Evolutionary conservation across 306 rosid genomes (phyloP).

Genomic region (Fragaria ananassa): DNA sequence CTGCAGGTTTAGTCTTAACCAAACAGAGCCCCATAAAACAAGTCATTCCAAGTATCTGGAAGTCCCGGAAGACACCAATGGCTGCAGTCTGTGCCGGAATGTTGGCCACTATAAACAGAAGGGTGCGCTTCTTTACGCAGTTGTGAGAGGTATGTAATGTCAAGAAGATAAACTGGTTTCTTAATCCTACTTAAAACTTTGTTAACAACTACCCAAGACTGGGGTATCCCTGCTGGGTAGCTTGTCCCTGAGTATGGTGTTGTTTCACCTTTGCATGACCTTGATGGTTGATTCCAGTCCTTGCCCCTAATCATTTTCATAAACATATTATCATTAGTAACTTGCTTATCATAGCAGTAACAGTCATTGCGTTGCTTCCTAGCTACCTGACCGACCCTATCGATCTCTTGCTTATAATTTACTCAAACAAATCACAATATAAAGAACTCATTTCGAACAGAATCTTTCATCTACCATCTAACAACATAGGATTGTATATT

Average conservation of each 20-base stretch:
- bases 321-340: background rate
- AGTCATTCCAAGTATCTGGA: conserved; percentile 93
- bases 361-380: background rate
- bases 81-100: conserved; percentile 64
- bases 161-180: conserved; percentile 72
- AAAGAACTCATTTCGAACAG: no score
- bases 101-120: conserved; percentile 54
- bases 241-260: conserved; percentile 60
- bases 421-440: background rate
- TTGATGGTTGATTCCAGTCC: conserved; percentile 82
- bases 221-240: conserved; percentile 83
- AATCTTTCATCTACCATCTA: background rate
- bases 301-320: conserved; percentile 51
- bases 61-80: conserved; percentile 98
- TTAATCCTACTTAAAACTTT: conserved; percentile 61
- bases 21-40: conserved; percentile 61
- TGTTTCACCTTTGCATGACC: conserved; percentile 62
- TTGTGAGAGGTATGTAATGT: conserved; percentile 73
- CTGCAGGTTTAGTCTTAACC: conserved; percentile 18
- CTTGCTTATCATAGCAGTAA: background rate
- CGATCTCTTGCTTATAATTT: background rate
- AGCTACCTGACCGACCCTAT: no score
- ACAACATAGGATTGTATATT: background rate
- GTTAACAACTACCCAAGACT: conserved; percentile 76
- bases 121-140: conserved; percentile 89